Conservation (phyloP, 2,329 filamentous ascomycete species). For the Nemania sp. region DNA sequence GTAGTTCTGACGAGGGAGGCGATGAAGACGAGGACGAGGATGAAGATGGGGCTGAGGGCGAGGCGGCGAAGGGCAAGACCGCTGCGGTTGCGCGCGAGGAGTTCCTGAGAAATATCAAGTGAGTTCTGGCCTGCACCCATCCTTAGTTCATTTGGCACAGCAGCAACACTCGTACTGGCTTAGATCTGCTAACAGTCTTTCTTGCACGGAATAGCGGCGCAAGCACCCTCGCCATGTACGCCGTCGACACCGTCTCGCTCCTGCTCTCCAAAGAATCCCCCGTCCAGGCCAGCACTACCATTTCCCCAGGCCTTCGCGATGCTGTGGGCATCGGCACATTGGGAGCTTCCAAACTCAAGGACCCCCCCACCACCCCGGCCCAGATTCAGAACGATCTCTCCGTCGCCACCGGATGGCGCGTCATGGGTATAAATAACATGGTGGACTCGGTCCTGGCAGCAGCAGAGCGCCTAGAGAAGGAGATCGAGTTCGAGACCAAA, state of each 20-base stretch:
- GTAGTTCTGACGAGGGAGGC: constrained; percentile 59
- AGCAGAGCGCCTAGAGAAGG: constrained; percentile 77
- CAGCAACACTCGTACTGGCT: background rate
- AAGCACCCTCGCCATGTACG: constrained; percentile 73
- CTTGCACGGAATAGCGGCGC: constrained; percentile 54
- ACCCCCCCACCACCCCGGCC: constrained; percentile 68
- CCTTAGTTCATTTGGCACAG: background rate
- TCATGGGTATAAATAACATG: constrained; percentile 80
- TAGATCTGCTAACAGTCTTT: constrained; percentile 29
- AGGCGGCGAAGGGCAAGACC: constrained; percentile 53
- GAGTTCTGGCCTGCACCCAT: constrained; percentile 42
- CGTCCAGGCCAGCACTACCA: constrained; percentile 73
- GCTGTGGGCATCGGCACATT: constrained; percentile 80
- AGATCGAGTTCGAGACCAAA: constrained; percentile 81
- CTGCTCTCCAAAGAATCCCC: constrained; percentile 86
- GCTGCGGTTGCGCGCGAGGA: constrained; percentile 65
- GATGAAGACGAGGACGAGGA: constrained; percentile 60
- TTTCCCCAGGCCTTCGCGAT: constrained; percentile 78
- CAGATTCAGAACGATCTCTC: constrained; percentile 68
- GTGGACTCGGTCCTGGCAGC: constrained; percentile 80
- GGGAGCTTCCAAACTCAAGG: constrained; percentile 73
- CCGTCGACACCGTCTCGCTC: constrained; percentile 85
- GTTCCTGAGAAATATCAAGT: constrained; percentile 70
- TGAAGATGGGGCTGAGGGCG: constrained; percentile 12
- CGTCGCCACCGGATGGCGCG: constrained; percentile 77